Conservation (phyloP, 2,329 filamentous ascomycete species). For the Neonectria coccinea region DNA sequence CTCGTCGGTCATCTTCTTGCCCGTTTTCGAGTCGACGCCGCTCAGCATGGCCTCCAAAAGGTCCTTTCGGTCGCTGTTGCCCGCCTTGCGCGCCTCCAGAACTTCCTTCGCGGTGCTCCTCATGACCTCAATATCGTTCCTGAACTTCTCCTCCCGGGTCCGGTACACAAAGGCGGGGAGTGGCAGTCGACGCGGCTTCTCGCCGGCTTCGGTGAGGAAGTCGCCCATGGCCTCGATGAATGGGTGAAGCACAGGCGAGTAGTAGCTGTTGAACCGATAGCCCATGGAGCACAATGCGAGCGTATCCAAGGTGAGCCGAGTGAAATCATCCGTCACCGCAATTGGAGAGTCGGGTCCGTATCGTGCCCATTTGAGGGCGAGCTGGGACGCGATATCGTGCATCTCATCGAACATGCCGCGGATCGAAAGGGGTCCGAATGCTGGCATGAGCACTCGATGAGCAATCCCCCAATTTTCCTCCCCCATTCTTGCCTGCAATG, state of each 20-base stretch:
- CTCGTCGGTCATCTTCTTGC: conserved; percentile 70
- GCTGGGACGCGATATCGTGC: conserved; percentile 73
- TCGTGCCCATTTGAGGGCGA: conserved; percentile 75
- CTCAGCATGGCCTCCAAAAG: conserved; percentile 77
- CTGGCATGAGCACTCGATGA: conserved; percentile 72
- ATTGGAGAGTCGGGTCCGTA: conserved; percentile 69
- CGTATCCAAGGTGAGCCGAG: conserved; percentile 76
- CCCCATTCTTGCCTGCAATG: conserved; percentile 53
- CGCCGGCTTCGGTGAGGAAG: conserved; percentile 67
- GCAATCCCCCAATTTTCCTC: conserved; percentile 75
- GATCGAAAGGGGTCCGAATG: conserved; percentile 76
- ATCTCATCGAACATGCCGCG: conserved; percentile 76
- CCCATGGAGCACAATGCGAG: conserved; percentile 76
- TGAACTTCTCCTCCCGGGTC: conserved; percentile 61
- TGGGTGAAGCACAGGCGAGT: conserved; percentile 73
- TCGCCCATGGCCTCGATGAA: conserved; percentile 75
- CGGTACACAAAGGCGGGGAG: conserved; percentile 63
- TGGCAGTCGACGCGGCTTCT: conserved; percentile 60
- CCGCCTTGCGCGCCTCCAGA: conserved; percentile 65
- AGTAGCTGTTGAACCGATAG: conserved; percentile 80
- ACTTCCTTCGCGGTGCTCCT: conserved; percentile 68
- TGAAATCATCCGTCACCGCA: conserved; percentile 74
- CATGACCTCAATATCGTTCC: conserved; percentile 65
- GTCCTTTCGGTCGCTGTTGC: conserved; percentile 70
- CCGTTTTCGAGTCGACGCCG: conserved; percentile 74